Evolutionary conservation across 2,329 filamentous ascomycete genomes (phyloP), one percentile per base, ranked within the genome.

Genomic region (Plectosphaerella sp.): DNA sequence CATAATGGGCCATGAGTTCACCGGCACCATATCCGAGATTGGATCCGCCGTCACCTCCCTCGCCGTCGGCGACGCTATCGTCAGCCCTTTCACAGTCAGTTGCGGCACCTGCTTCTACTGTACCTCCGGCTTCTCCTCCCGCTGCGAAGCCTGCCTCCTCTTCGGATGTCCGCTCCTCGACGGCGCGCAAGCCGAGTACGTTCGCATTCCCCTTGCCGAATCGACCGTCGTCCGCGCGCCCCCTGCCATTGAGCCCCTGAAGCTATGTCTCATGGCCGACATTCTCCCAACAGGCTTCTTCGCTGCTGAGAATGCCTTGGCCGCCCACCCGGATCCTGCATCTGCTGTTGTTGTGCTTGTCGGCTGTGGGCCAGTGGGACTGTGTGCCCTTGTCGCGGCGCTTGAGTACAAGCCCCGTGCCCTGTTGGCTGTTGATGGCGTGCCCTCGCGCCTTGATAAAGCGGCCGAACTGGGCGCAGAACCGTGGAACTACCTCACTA

Each of bases 261-360:
- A 18, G 25, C 25, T 47, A 5, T 18, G 25, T 5, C 78, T 96
- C 24, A 96, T 96, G 91, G 91, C 89, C 15, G 91, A 96, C 64
- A 95, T 96, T 61, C 96, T 94, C 69, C 91, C 91, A 1, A 90
- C 86, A 0, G 89, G 92, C 9, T 96, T 84, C 71, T 96, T 92
- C 61, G 91, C 89, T 6, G 89, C 89, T 15, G 25, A 33, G 12
- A 33, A 18, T 4, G 25, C n/a, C 10, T 16, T 47, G 11, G 24
- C 22, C 8, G 11, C 20, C 4, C 20, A n/a, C 18, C 15, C 43
- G 20, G 43, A 33, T 33, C 28, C 43, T 12, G 24, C 15, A 6
- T n/a, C 20, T 20, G n/a, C 20, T 5, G 45, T 47, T 7, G 84
- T 91, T 0, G 88, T 95, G 1, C 73, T 96, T 18, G 82, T 96